Evolutionary conservation across 257 asterid genomes (phyloP).

Genomic region (Solanum microdontum): DNA sequence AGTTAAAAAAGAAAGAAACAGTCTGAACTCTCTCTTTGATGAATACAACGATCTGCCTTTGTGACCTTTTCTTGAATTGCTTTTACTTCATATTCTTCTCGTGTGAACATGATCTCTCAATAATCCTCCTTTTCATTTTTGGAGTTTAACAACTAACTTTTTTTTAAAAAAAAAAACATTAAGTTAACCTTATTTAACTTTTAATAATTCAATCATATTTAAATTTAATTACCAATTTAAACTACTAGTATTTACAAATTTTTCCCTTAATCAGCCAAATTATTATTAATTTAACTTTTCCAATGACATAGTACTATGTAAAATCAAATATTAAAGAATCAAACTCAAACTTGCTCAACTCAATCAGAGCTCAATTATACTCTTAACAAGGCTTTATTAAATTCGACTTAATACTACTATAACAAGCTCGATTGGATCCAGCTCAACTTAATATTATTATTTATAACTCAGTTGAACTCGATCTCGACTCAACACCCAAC

Average conservation of each 20-base stretch:
- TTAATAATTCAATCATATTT: neutral
- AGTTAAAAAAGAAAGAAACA: neutral
- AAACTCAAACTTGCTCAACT: neutral
- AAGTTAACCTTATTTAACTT: neutral
- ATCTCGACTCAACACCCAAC: neutral
- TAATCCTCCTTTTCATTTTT: neutral
- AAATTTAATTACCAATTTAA: neutral
- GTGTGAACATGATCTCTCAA: slow-evolving; percentile 23
- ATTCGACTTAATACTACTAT: neutral
- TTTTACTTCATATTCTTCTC: neutral
- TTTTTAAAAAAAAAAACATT: neutral
- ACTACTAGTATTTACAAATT: neutral
- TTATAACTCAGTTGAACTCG: neutral
- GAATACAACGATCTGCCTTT: neutral
- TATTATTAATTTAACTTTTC: neutral
- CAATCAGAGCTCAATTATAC: neutral
- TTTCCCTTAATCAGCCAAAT: neutral
- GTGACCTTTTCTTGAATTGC: neutral
- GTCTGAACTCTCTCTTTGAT: neutral
- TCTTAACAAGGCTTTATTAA: neutral
- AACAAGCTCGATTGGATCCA: neutral
- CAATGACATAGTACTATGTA: neutral
- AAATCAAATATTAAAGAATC: neutral
- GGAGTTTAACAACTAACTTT: neutral
- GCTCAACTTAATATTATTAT: neutral